Evolutionary conservation across 2,329 filamentous ascomycete species (phyloP), one percentile per base, ranked within the genome.

Genomic region (Pseudopithomyces maydicus): DNA sequence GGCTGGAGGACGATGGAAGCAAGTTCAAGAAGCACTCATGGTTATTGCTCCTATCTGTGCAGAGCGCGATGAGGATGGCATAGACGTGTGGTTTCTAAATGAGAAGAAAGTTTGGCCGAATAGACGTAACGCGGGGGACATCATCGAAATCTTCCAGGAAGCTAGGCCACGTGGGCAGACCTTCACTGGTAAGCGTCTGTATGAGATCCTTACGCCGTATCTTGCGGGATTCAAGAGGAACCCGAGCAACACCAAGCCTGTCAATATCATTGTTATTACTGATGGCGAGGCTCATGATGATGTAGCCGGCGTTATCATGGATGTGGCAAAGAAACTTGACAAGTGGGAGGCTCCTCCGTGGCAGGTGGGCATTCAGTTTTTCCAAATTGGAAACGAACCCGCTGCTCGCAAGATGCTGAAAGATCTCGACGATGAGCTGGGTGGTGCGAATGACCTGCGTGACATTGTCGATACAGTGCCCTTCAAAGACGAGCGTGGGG

Each of bases 381-480:
- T 98, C 81, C 94, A 97, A 77, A 90, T 98, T 43, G 94, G 95
- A 55, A 82, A 85, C 48, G 91, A 96, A 65, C 70, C 78, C 0
- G 79, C 76, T 0, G 94, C 93, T 0, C 81, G 82, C 1, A 76
- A 81, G 63, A 86, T 89, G 54, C 80, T 98, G 38, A 79, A 84
- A 64, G 82, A 88, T 45, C 81, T 98, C 7, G 94, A 98, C 70
- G 90, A 97, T 72, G 84, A 84, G 3, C 77, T 84, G 29, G 68
- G 77, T n/a, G 78, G 81, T 23, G 78, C 82, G 29, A 78, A 82
- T 29, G 80, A 82, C 14, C 73, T 94, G 15, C 81, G 94, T 17
- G 94, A 98, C 77, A 97, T 98, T 69, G 92, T 97, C 15, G 94
- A 98, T 75, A 96, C 93, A 0, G 88, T 92, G 33, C 89, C 90